Conservation (phyloP, 73 alveolate genomes). For the Halteria grandinella region DNA sequence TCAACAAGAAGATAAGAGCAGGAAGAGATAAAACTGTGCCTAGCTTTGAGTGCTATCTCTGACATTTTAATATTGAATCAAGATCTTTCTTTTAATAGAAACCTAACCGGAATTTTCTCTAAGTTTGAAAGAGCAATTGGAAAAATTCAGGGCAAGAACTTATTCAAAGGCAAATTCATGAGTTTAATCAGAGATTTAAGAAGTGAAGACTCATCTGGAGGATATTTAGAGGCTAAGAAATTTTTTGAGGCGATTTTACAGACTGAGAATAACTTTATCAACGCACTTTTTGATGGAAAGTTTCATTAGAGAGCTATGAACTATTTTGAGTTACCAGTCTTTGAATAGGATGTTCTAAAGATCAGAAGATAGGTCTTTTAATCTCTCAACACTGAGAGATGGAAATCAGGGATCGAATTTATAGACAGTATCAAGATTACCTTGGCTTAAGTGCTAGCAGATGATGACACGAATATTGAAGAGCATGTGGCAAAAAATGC, state of each 20-base stretch:
- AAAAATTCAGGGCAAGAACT: slow-evolving; percentile 37
- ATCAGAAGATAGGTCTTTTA: neutral
- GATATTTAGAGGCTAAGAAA: too few species aligned
- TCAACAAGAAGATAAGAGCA: slow-evolving; percentile 70
- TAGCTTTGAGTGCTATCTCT: slow-evolving; percentile 55
- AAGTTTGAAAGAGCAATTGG: slow-evolving; percentile 36
- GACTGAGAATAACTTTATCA: too few species aligned
- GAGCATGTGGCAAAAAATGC: slow-evolving; percentile 13
- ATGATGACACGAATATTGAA: slow-evolving; percentile 49
- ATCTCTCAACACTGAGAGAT: neutral
- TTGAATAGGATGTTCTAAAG: slow-evolving; percentile 9
- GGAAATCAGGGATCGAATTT: slow-evolving; percentile 22
- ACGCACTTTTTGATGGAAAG: too few species aligned
- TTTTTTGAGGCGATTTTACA: too few species aligned
- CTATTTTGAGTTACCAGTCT: slow-evolving; percentile 26
- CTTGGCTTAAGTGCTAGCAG: slow-evolving; percentile 20
- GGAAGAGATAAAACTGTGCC: slow-evolving; percentile 73
- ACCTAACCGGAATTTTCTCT: slow-evolving; percentile 15
- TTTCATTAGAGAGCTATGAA: too few species aligned
- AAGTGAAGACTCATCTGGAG: too few species aligned
- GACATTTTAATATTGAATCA: slow-evolving; percentile 70
- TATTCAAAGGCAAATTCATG: slow-evolving; percentile 20
- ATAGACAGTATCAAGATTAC: slow-evolving; percentile 19
- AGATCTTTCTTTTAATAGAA: slow-evolving; percentile 55
- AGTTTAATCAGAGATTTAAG: slow-evolving; percentile 33